Evolutionary conservation across 2,329 filamentous ascomycete species (phyloP).

Genomic region (Fusarium sp.): DNA sequence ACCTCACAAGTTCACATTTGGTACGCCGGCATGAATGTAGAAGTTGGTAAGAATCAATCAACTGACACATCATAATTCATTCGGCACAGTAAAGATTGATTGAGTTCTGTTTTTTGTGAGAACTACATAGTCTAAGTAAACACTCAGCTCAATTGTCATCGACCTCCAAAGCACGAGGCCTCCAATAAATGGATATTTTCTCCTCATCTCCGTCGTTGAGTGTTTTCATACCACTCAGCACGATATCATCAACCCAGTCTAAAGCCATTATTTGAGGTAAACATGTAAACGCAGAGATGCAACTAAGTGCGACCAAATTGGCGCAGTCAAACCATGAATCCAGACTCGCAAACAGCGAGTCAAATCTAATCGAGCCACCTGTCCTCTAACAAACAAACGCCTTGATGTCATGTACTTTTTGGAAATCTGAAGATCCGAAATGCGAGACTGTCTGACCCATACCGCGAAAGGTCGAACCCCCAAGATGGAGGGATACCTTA

Average conservation of each 20-base stretch:
- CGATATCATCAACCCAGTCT: constrained; percentile 43
- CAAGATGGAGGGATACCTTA: constrained; percentile 49
- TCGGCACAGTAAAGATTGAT: neutral
- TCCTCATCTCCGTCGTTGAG: constrained; percentile 15
- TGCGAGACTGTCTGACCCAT: constrained; percentile 28
- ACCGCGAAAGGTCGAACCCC: constrained; percentile 25
- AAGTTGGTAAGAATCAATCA: neutral
- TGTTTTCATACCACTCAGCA: constrained; percentile 34
- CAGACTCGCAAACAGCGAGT: constrained; percentile 41
- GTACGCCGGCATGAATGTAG: neutral
- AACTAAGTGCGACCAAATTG: constrained; percentile 37
- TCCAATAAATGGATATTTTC: constrained; percentile 25
- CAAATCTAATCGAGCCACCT: constrained; percentile 46
- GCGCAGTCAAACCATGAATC: constrained; percentile 43
- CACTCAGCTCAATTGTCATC: constrained; percentile 35
- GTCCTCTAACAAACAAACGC: constrained; percentile 48
- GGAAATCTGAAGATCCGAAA: constrained; percentile 27
- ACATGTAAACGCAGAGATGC: constrained; percentile 35
- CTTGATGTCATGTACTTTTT: constrained; percentile 47
- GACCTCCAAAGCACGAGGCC: constrained; percentile 19
- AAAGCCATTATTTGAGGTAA: constrained; percentile 45
- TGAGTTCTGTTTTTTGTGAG: constrained; percentile 15
- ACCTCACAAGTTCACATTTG: neutral
- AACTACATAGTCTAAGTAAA: constrained; percentile 37
- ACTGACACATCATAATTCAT: neutral